Conservation (phyloP, 345 rosid genomes). For the Jatropha curcas region DNA sequence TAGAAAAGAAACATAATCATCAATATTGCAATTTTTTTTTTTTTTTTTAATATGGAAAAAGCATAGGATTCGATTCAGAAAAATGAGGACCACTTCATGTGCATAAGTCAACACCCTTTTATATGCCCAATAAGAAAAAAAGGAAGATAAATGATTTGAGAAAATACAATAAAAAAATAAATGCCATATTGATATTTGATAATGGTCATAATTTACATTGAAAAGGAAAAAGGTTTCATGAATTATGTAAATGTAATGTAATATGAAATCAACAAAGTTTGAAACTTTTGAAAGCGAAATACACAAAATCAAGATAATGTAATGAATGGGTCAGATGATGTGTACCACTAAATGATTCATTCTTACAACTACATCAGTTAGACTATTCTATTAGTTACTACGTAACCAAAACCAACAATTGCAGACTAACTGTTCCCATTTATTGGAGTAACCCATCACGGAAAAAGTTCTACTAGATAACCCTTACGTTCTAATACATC, state of each 20-base stretch:
- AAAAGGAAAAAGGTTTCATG: not conserved
- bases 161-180: conserved; percentile 17
- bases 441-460: too few relatives aligned
- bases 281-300: not conserved
- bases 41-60: not conserved
- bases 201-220: not conserved
- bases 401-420: too few relatives aligned
- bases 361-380: not conserved
- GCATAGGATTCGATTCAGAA: conserved; percentile 23
- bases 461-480: too few relatives aligned
- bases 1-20: conserved; percentile 8
- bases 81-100: conserved; percentile 2
- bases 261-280: not conserved
- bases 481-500: too few relatives aligned
- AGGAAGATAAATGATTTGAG: conserved; percentile 13
- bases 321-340: conserved; percentile 10
- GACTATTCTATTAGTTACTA: too few relatives aligned
- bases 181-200: not conserved
- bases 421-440: too few relatives aligned
- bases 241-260: not conserved
- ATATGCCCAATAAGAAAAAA: not conserved
- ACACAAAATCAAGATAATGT: conserved; percentile 23
- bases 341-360: conserved; percentile 14
- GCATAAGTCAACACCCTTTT: conserved; percentile 25
- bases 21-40: not conserved